Evolutionary conservation across 805 yeast genomes (phyloP).

Genomic region (Hanseniaspora vineae): DNA sequence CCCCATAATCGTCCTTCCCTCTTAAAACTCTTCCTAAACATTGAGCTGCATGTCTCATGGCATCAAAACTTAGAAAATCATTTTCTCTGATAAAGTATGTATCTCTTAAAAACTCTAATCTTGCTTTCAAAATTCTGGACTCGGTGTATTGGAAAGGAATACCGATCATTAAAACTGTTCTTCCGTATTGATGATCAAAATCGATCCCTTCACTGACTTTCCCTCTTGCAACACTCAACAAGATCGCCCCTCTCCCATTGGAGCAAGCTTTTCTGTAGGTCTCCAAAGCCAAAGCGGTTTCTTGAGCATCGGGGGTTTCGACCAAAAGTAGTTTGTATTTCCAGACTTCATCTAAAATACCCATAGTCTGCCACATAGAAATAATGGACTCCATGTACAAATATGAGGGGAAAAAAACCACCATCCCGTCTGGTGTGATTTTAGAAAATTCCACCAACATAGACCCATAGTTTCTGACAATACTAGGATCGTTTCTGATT

Average conservation of each 20-base stretch:
- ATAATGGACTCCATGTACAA: slow-evolving; percentile 96
- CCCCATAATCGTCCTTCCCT: slow-evolving; percentile 97
- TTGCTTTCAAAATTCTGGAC: slow-evolving; percentile 87
- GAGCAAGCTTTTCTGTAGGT: slow-evolving; percentile 94
- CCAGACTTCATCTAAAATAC: slow-evolving; percentile 96
- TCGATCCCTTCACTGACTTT: slow-evolving; percentile 98
- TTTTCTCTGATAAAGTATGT: slow-evolving; percentile 86
- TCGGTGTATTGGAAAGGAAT: slow-evolving; percentile 98
- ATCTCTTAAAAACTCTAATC: slow-evolving; percentile 86
- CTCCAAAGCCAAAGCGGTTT: slow-evolving; percentile 88
- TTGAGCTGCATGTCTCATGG: slow-evolving; percentile 99
- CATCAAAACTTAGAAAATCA: slow-evolving; percentile 93
- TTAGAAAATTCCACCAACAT: slow-evolving; percentile 84
- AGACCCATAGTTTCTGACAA: slow-evolving; percentile 93
- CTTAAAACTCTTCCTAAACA: slow-evolving; percentile 93
- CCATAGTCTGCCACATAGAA: slow-evolving; percentile 98
- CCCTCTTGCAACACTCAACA: slow-evolving; percentile 96
- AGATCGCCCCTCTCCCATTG: slow-evolving; percentile 94
- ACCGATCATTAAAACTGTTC: slow-evolving; percentile 97
- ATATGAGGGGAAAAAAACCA: slow-evolving; percentile 94
- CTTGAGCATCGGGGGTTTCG: slow-evolving; percentile 99
- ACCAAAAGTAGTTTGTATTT: slow-evolving; percentile 88
- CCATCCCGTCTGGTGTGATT: slow-evolving; percentile 95
- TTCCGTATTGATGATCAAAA: slow-evolving; percentile 96
- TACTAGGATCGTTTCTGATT: slow-evolving; percentile 94